Evolutionary conservation across 2,329 filamentous ascomycete genomes (phyloP).

Genomic region (Penicillium sp.): DNA sequence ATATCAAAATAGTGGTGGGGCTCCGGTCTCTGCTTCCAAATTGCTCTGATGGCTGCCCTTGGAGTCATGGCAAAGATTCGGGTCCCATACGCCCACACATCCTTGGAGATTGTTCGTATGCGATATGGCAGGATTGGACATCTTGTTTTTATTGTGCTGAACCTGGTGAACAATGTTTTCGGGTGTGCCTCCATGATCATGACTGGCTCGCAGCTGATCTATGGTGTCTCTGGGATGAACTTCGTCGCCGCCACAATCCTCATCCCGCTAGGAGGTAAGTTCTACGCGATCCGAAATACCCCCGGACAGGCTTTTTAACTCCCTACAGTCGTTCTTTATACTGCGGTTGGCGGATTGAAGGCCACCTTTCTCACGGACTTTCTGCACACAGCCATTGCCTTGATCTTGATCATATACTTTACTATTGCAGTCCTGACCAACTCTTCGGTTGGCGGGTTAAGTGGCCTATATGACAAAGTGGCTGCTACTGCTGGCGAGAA

Average conservation of each 20-base stretch:
- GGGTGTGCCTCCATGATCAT: constrained; percentile 49
- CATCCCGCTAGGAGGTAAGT: constrained; percentile 47
- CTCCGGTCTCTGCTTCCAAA: constrained; percentile 47
- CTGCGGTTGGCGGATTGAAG: constrained; percentile 50
- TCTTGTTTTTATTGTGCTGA: constrained; percentile 43
- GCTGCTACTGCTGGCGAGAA: constrained; percentile 43
- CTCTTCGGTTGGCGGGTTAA: constrained; percentile 43
- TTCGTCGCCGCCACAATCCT: constrained; percentile 48
- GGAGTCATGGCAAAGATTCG: constrained; percentile 51
- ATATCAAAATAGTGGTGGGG: constrained; percentile 35
- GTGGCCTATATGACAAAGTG: constrained; percentile 49
- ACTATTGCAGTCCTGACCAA: constrained; percentile 47
- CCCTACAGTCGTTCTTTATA: constrained; percentile 51
- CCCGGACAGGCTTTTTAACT: no score
- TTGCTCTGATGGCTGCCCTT: constrained; percentile 50
- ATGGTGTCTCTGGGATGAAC: constrained; percentile 50
- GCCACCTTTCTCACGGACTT: constrained; percentile 52
- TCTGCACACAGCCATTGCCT: constrained; percentile 48
- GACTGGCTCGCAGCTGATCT: constrained; percentile 46
- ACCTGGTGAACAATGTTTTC: constrained; percentile 46
- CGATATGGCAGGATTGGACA: constrained; percentile 48
- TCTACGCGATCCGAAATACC: no score
- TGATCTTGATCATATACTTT: constrained; percentile 52
- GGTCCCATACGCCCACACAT: constrained; percentile 52
- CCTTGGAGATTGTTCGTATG: constrained; percentile 50